Evolutionary conservation across 495 filamentous ascomycete species (phyloP).

Genomic region (Penicilliopsis zonata): DNA sequence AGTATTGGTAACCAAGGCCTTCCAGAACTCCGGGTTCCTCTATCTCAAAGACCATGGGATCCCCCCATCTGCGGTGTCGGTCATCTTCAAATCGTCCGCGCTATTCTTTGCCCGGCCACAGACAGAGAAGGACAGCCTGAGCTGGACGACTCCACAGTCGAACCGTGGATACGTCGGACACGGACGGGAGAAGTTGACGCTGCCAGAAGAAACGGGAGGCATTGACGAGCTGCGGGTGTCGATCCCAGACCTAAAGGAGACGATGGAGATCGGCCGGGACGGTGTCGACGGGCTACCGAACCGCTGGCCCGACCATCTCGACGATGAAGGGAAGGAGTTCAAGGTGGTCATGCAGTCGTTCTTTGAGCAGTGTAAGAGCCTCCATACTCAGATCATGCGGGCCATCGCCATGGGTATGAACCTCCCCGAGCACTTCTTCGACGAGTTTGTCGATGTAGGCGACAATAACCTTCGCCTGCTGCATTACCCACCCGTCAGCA

Average conservation of each 20-base stretch:
- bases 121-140: constrained; percentile 54
- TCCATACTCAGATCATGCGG: constrained; percentile 75
- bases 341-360: constrained; percentile 61
- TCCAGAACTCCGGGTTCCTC: constrained; percentile 80
- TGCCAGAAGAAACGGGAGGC: constrained; percentile 41
- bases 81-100: constrained; percentile 60
- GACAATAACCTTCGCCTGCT: constrained; percentile 85
- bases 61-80: constrained; percentile 39
- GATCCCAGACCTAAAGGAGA: constrained; percentile 72
- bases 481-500: constrained; percentile 68
- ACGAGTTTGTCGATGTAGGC: constrained; percentile 54
- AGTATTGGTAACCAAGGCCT: constrained; percentile 59
- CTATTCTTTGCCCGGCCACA: constrained; percentile 65
- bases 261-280: constrained; percentile 72
- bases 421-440: constrained; percentile 64
- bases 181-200: constrained; percentile 67
- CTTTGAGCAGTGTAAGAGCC: constrained; percentile 53
- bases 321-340: constrained; percentile 54
- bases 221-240: constrained; percentile 46
- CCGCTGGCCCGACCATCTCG: constrained; percentile 61
- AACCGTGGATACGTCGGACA: constrained; percentile 70
- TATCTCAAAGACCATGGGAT: constrained; percentile 77
- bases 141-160: constrained; percentile 59
- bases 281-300: constrained; percentile 57
- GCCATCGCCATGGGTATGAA: constrained; percentile 80